Percentiles rank a stretch among this genome's conserved stretches.
Conservation (phyloP, 371 early-diverging fungal species). For the Mortierella sp. region DNA sequence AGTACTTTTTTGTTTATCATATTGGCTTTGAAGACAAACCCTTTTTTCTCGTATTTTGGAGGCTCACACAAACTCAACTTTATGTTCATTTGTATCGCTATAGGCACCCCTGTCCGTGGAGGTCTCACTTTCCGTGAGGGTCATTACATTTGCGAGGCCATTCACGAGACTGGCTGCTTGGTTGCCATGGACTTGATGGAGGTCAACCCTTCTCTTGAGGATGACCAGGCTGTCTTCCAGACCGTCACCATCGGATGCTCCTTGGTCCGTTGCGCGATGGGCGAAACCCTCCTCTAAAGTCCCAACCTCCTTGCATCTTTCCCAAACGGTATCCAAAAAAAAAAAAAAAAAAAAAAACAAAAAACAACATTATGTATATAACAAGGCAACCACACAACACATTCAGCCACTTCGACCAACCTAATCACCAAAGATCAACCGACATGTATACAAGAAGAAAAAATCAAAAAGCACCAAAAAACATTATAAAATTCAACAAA, state of each 20-base stretch:
- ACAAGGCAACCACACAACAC: constrained; percentile 20
- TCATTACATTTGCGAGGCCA: constrained; percentile 91
- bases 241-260: constrained; percentile 93
- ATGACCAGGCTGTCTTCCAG: constrained; percentile 77
- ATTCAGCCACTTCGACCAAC: constrained; percentile 9
- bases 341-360: constrained; percentile 11
- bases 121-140: constrained; percentile 94
- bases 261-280: constrained; percentile 83
- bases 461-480: constrained; percentile 29
- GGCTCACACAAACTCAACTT: neutral
- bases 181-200: constrained; percentile 95
- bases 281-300: constrained; percentile 72
- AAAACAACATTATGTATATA: neutral
- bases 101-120: constrained; percentile 96
- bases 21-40: no score
- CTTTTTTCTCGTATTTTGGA: no score
- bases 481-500: constrained; percentile 16
- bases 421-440: neutral
- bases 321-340: neutral
- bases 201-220: constrained; percentile 93
- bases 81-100: neutral
- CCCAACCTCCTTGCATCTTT: constrained; percentile 28
- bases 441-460: constrained; percentile 13
- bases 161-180: constrained; percentile 89
- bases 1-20: constrained; percentile 1